A percentile compares a stretch with the other conserved stretches of the same genome.
phyloP scores from a whole-genome alignment of 164 flowering plant genomes.

The Amborella trichopoda region DNA sequence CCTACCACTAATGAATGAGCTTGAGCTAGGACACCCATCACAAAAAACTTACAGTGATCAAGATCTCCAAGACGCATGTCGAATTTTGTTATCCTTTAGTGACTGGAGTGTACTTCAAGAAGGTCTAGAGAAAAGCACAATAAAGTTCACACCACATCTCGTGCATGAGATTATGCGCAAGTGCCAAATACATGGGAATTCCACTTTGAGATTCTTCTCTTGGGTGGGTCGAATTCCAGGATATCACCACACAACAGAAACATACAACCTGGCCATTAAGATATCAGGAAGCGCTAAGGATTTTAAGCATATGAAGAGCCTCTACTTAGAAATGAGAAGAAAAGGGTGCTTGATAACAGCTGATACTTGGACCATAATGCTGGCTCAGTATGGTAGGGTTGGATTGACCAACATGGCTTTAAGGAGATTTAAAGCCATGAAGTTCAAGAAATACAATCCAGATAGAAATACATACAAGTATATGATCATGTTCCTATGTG shows the following conservation, averaged over 20 bases:
- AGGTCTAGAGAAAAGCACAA: constrained; percentile 29
- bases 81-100: constrained; percentile 37
- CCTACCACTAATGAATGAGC: too few species aligned
- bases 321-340: constrained; percentile 72
- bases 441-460: constrained; percentile 38
- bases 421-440: constrained; percentile 51
- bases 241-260: constrained; percentile 46
- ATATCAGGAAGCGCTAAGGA: constrained; percentile 65
- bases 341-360: constrained; percentile 32
- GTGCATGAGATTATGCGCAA: constrained; percentile 36
- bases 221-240: constrained; percentile 56
- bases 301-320: constrained; percentile 68
- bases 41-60: constrained; percentile 15
- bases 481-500: constrained; percentile 61
- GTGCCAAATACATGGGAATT: constrained; percentile 29
- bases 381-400: constrained; percentile 63
- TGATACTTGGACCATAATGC: constrained; percentile 87
- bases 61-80: constrained; percentile 33
- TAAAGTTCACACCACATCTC: constrained; percentile 53
- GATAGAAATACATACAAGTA: constrained; percentile 52
- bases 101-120: constrained; percentile 45
- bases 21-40: too few species aligned
- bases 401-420: constrained; percentile 75
- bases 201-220: constrained; percentile 50
- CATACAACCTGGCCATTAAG: constrained; percentile 80